Evolutionary conservation across 495 filamentous ascomycete species (phyloP).

Genomic region (Cryomyces minteri): DNA sequence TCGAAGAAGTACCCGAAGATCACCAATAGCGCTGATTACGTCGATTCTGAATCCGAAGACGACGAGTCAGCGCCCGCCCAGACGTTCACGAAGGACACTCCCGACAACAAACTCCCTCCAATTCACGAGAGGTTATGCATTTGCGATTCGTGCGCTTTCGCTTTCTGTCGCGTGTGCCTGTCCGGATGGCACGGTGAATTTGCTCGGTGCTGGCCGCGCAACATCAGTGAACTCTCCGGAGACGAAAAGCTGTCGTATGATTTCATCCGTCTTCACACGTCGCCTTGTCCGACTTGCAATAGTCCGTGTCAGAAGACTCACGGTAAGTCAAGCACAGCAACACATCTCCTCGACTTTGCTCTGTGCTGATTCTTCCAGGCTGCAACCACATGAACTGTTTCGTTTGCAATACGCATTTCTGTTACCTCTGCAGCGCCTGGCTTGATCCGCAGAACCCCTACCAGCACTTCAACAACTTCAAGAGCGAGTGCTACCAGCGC

Average conservation of each 20-base stretch:
- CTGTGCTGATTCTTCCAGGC: slow-evolving; percentile 12
- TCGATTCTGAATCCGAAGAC: slow-evolving; percentile 28
- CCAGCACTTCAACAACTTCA: slow-evolving; percentile 58
- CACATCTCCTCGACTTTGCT: too few species aligned
- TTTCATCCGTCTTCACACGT: slow-evolving; percentile 63
- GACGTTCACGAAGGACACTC: slow-evolving; percentile 3
- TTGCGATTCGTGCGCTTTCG: slow-evolving; percentile 79
- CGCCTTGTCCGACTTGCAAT: slow-evolving; percentile 79
- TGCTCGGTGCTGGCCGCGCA: slow-evolving; percentile 36
- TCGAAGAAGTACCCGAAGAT: slow-evolving; percentile 65
- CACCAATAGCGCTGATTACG: slow-evolving; percentile 26
- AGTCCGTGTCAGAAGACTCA: slow-evolving; percentile 72
- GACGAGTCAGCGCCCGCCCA: slow-evolving; percentile 20
- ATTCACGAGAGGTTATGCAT: slow-evolving; percentile 50
- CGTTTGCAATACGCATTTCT: slow-evolving; percentile 81
- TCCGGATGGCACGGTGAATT: slow-evolving; percentile 85
- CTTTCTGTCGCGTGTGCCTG: slow-evolving; percentile 63
- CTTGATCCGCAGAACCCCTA: slow-evolving; percentile 71
- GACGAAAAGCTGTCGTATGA: slow-evolving; percentile 75
- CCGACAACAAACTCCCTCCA: slow-evolving; percentile 23
- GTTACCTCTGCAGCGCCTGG: slow-evolving; percentile 85
- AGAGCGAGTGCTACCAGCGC: slow-evolving; percentile 55
- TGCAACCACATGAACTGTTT: slow-evolving; percentile 98
- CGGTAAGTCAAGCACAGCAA: slow-evolving; percentile 13
- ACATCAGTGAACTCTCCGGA: slow-evolving; percentile 45